A percentile compares a stretch with the other conserved stretches of the same genome.
Conservation (phyloP, 129 eudicot species). For the Escallonia herrerae region DNA sequence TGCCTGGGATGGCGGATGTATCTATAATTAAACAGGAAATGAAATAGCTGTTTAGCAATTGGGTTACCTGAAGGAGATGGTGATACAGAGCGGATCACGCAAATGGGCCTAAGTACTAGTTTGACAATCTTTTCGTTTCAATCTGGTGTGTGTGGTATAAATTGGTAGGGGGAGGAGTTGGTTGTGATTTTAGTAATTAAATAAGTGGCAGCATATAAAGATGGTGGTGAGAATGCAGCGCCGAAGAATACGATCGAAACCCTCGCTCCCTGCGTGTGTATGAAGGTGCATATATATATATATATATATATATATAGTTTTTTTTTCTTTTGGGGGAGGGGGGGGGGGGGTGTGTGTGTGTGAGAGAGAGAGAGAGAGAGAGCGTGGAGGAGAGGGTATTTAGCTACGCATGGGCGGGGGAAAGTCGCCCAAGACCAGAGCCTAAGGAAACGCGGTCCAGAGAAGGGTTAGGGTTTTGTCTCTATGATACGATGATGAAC, state of each 20-base stretch:
- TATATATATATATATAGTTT: no score
- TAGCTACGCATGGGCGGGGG: slow-evolving; percentile 6
- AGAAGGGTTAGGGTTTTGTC: not conserved
- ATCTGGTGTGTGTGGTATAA: not conserved
- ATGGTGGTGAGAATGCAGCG: slow-evolving; percentile 12
- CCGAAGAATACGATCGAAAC: no score
- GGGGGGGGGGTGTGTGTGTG: no score
- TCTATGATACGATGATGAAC: no score
- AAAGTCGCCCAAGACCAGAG: slow-evolving; percentile 34
- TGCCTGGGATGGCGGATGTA: not conserved
- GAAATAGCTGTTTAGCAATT: not conserved
- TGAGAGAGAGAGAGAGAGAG: not conserved
- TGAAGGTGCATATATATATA: not conserved
- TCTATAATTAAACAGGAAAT: no score
- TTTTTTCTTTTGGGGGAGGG: no score
- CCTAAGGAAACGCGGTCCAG: slow-evolving; percentile 30
- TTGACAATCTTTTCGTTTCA: slow-evolving; percentile 6
- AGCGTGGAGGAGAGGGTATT: not conserved
- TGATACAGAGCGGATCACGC: not conserved
- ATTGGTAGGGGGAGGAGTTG: no score
- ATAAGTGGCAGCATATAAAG: slow-evolving; percentile 13
- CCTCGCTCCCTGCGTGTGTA: not conserved
- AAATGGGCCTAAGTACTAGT: not conserved
- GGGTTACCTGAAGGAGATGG: not conserved
- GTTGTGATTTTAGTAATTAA: not conserved